These are phyloP conservation scores for Leptographium radiaticola DNA, from an alignment of 2,329 filamentous ascomycete genomes.

Conservation along the genomic window DNA sequence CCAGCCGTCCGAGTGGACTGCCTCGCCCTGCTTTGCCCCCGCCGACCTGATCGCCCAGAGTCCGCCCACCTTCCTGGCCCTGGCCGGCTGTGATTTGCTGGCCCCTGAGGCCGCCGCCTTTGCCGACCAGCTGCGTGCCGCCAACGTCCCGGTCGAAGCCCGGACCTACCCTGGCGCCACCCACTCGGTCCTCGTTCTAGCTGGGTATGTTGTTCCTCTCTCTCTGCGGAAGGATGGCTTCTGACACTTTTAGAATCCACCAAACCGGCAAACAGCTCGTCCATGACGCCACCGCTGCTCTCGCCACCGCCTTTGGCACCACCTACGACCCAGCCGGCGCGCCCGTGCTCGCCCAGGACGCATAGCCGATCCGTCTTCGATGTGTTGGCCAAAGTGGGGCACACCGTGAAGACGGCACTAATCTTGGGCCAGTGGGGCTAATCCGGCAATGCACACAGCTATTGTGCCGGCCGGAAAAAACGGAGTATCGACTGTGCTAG, in stretches of 20 bases:
- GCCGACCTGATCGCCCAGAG: conserved; percentile 38
- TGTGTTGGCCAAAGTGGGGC: too few relatives aligned
- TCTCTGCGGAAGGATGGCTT: background rate
- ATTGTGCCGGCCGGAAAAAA: too few relatives aligned
- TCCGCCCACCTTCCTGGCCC: conserved; percentile 36
- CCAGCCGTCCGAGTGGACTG: conserved; percentile 27
- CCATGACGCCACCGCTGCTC: conserved; percentile 4
- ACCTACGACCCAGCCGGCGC: conserved; percentile 1
- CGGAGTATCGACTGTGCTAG: too few relatives aligned
- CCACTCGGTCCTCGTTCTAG: conserved; percentile 7
- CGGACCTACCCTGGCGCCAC: conserved; percentile 14
- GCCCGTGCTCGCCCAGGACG: background rate
- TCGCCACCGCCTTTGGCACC: conserved; percentile 1
- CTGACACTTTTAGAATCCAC: conserved; percentile 1
- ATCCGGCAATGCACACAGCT: too few relatives aligned
- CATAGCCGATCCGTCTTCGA: background rate
- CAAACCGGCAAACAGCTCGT: conserved; percentile 2
- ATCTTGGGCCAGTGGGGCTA: too few relatives aligned
- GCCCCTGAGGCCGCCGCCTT: conserved; percentile 39
- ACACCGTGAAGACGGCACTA: too few relatives aligned
- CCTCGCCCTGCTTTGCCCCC: conserved; percentile 18
- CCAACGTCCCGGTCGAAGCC: conserved; percentile 33
- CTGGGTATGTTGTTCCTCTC: background rate
- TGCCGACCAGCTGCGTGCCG: conserved; percentile 29
- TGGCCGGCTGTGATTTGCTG: conserved; percentile 44